phyloP scores from a whole-genome alignment of 2,329 filamentous ascomycete species.

The Fusarium mexicanum region DNA sequence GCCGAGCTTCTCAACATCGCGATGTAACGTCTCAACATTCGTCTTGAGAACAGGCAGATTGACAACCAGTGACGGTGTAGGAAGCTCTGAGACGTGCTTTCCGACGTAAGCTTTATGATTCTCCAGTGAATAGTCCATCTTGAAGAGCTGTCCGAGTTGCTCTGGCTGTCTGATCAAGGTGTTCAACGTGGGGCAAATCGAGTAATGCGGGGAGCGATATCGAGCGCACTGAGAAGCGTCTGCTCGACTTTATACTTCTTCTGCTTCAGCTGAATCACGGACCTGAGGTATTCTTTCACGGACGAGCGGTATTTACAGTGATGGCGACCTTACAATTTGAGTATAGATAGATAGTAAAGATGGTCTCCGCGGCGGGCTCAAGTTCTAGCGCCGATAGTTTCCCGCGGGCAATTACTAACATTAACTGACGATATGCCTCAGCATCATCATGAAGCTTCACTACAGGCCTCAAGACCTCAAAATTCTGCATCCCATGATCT shows the following conservation, averaged over 20 bases:
- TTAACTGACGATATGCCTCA: neutral
- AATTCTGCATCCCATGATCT: too few species aligned
- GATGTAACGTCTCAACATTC: constrained; percentile 50
- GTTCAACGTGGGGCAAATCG: neutral
- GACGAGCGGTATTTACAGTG: neutral
- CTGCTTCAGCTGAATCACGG: neutral
- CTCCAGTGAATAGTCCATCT: constrained; percentile 42
- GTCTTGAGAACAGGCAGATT: constrained; percentile 50
- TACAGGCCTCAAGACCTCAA: neutral
- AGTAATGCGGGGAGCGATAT: neutral
- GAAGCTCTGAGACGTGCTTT: constrained; percentile 47
- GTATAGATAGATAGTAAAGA: neutral
- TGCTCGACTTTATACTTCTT: neutral
- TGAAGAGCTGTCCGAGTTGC: neutral
- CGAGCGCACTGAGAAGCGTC: neutral
- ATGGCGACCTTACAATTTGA: neutral
- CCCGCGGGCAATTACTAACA: constrained; percentile 6
- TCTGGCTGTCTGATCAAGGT: neutral
- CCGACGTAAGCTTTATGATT: constrained; percentile 50
- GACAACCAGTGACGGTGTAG: constrained; percentile 52
- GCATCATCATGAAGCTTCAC: neutral
- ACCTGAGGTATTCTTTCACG: neutral
- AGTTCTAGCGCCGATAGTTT: constrained; percentile 6
- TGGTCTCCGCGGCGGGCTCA: neutral
- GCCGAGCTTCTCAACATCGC: constrained; percentile 51